Evolutionary conservation across 805 yeast genomes (phyloP).

Genomic region (Candida insectorum): DNA sequence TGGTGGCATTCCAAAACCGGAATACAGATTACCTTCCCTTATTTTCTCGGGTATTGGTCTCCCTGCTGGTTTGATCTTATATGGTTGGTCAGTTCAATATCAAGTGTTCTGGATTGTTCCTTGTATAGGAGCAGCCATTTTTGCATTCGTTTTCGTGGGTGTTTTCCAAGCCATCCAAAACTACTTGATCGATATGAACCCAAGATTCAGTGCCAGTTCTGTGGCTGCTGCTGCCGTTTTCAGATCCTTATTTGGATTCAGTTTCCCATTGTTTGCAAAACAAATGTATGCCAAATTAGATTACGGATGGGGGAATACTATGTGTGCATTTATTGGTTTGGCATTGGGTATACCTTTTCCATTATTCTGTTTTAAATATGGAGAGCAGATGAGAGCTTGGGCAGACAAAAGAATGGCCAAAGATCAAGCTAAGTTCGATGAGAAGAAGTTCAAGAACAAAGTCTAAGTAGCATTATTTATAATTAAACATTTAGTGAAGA

Average conservation of each 20-base stretch:
- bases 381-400: constrained; percentile 34
- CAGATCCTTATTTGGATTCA: constrained; percentile 35
- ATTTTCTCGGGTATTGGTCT: constrained; percentile 28
- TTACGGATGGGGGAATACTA: constrained; percentile 41
- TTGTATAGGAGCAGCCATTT: constrained; percentile 31
- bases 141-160: constrained; percentile 34
- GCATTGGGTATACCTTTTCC: constrained; percentile 39
- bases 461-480: not conserved
- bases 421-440: constrained; percentile 30
- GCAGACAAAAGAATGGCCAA: constrained; percentile 49
- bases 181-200: constrained; percentile 39
- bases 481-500: no score
- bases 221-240: constrained; percentile 43
- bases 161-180: constrained; percentile 37
- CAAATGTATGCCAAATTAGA: constrained; percentile 30
- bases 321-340: constrained; percentile 33
- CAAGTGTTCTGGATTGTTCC: constrained; percentile 39
- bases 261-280: constrained; percentile 37
- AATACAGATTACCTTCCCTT: constrained; percentile 34
- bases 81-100: constrained; percentile 38
- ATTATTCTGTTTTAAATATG: constrained; percentile 30
- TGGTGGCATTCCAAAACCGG: constrained; percentile 35
- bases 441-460: constrained; percentile 9
- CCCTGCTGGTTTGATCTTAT: constrained; percentile 37
- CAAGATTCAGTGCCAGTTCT: constrained; percentile 34